Evolutionary conservation across 1,284 basidiomycete genomes (phyloP), one percentile per base, ranked within the genome.

Genomic region (Testicularia cyperi): DNA sequence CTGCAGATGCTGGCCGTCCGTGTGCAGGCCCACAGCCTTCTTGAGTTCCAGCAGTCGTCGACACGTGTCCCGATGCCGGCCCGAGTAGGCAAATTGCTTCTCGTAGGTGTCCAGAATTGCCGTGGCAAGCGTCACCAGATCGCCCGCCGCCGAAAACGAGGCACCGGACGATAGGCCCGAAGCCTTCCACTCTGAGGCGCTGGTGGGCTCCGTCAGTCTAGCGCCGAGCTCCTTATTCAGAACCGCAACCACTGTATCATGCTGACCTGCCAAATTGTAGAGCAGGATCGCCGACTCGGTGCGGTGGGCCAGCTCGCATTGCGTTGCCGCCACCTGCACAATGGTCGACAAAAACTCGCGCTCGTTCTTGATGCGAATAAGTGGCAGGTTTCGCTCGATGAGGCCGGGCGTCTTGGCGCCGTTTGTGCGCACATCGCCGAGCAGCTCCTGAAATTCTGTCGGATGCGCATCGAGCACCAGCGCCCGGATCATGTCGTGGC

Each of bases 221-320:
- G 86, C 87, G n/a, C 92, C 91, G 0, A 99, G 82, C 4, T 91
- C 88, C 45, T 86, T 85, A 30, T 90, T 91, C 31, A 98, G 85
- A 48, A 90, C 90, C 7, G 84, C 82, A 28, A 97, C 84, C 35
- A 98, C 94, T 22, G 87, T 89, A 38, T 85, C 81, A 75, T 92
- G 92, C 58, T 95, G 89, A 27, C 90, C 88, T 0, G 92, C 91
- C 26, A 97, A 84, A 78, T 97, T 94, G 80, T 91, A 97, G 34
- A 99, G 80, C 77, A 94, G 88, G 78, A 98, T 92, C 2, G 92
- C 91, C 76, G 97, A 91, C 5, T 86, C 83, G 31, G 88, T 85
- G 22, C 88, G 86, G 38, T 80, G 78, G 55, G 83, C 81, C 35
- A 85, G 77, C 82, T 87, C 46, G 81, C 82, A 86, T 68, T 88